Evolutionary conservation across 495 filamentous ascomycete genomes (phyloP).

Genomic region (Margaritispora aquatica): DNA sequence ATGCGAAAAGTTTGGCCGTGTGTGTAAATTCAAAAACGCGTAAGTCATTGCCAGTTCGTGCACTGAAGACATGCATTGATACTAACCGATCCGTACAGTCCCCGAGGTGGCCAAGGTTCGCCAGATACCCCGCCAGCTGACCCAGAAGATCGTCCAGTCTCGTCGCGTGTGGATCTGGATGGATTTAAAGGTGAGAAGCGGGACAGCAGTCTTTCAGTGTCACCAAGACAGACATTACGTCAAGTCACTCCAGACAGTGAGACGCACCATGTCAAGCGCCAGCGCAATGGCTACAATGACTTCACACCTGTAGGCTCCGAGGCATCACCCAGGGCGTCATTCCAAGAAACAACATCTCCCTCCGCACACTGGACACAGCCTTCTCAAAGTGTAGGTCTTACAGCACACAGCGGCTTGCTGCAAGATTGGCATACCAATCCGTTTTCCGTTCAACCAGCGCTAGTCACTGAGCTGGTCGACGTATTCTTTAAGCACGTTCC

Average conservation of each 20-base stretch:
- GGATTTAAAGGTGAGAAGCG: slow-evolving; percentile 17
- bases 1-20: slow-evolving; percentile 80
- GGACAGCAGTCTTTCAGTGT: slow-evolving; percentile 17
- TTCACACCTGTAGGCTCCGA: slow-evolving; percentile 26
- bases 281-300: slow-evolving; percentile 20
- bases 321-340: slow-evolving; percentile 19
- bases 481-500: slow-evolving; percentile 50
- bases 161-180: slow-evolving; percentile 17
- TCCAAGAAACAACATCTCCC: slow-evolving; percentile 31
- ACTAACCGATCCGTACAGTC: slow-evolving; percentile 27
- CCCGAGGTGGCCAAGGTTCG: slow-evolving; percentile 48
- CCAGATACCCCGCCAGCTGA: slow-evolving; percentile 43
- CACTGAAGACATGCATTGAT: background rate
- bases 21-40: slow-evolving; percentile 85
- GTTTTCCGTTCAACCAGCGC: slow-evolving; percentile 42
- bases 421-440: slow-evolving; percentile 60
- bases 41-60: slow-evolving; percentile 39
- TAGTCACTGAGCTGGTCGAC: slow-evolving; percentile 40
- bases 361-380: slow-evolving; percentile 32
- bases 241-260: slow-evolving; percentile 17
- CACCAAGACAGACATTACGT: slow-evolving; percentile 16
- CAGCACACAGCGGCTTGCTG: slow-evolving; percentile 37
- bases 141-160: slow-evolving; percentile 31
- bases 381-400: slow-evolving; percentile 22
- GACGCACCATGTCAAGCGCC: slow-evolving; percentile 18